A percentile compares a stretch with the other conserved stretches of the same genome.
phyloP scores from a whole-genome alignment of 2,329 filamentous ascomycete species.

The Diaporthe vexans region DNA sequence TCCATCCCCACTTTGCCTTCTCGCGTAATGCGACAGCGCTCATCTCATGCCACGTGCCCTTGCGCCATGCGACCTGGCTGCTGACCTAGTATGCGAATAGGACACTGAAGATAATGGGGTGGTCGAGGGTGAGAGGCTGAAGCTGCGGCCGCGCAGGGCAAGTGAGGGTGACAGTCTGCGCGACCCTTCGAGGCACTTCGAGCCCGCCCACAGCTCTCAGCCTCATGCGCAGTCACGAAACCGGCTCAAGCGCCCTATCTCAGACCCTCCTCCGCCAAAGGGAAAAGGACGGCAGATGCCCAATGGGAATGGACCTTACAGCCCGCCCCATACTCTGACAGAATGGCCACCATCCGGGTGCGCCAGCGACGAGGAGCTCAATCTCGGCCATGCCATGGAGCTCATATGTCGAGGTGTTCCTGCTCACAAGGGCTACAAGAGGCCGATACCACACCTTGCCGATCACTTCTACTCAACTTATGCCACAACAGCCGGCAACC shows the following conservation, averaged over 20 bases:
- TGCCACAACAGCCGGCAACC: slow-evolving; percentile 64
- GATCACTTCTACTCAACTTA: slow-evolving; percentile 71
- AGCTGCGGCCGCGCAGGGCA: slow-evolving; percentile 34
- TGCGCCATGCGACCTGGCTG: background rate
- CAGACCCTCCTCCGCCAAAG: slow-evolving; percentile 47
- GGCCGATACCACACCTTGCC: slow-evolving; percentile 66
- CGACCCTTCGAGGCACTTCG: slow-evolving; percentile 6
- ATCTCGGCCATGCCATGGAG: slow-evolving; percentile 67
- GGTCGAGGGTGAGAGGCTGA: background rate
- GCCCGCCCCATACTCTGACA: slow-evolving; percentile 56
- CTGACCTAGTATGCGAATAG: slow-evolving; percentile 26
- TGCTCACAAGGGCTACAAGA: slow-evolving; percentile 67
- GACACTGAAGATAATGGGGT: slow-evolving; percentile 23
- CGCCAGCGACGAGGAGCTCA: slow-evolving; percentile 63
- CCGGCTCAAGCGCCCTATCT: slow-evolving; percentile 37
- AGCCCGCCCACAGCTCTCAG: slow-evolving; percentile 15
- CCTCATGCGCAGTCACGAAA: slow-evolving; percentile 33
- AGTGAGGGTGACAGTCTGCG: slow-evolving; percentile 34
- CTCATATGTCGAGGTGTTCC: slow-evolving; percentile 72
- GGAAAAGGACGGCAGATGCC: slow-evolving; percentile 56
- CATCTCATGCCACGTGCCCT: background rate
- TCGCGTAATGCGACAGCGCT: background rate
- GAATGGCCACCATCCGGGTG: slow-evolving; percentile 71
- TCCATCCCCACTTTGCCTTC: background rate
- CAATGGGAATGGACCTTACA: slow-evolving; percentile 48